Percentiles rank a stretch among this genome's conserved stretches.
phyloP scores from a whole-genome alignment of 2,329 filamentous ascomycete genomes.

The Arthroderma uncinatum region DNA sequence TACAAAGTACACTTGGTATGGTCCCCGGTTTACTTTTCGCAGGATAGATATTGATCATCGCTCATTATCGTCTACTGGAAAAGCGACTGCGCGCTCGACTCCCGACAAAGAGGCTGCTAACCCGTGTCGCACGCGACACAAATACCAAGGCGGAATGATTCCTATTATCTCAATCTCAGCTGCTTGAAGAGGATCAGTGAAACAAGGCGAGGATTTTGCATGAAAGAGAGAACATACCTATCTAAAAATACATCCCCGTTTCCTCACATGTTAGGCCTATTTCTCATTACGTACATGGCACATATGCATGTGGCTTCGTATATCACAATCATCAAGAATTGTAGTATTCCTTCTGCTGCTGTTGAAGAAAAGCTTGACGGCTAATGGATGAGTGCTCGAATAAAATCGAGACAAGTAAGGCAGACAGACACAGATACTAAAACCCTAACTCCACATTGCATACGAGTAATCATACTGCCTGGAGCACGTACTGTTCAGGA shows the following conservation, averaged over 20 bases:
- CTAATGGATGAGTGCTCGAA: not conserved
- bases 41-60: no score
- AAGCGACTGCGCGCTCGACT: no score
- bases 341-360: not conserved
- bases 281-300: not conserved
- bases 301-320: not conserved
- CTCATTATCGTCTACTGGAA: no score
- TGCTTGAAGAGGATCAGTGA: no score
- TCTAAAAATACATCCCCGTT: not conserved
- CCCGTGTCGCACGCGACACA: no score
- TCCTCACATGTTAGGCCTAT: not conserved
- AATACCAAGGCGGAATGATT: no score
- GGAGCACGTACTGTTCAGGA: not conserved
- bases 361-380: not conserved
- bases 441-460: not conserved
- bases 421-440: not conserved
- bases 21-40: no score
- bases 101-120: no score
- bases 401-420: not conserved
- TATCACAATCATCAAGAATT: not conserved
- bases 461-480: not conserved
- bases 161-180: no score
- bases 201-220: no score
- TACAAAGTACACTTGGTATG: no score
- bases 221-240: not conserved